These are phyloP conservation scores for Penicillium psychrosexuale DNA, from an alignment of 2,329 filamentous ascomycete species.

Conservation along the genomic window DNA sequence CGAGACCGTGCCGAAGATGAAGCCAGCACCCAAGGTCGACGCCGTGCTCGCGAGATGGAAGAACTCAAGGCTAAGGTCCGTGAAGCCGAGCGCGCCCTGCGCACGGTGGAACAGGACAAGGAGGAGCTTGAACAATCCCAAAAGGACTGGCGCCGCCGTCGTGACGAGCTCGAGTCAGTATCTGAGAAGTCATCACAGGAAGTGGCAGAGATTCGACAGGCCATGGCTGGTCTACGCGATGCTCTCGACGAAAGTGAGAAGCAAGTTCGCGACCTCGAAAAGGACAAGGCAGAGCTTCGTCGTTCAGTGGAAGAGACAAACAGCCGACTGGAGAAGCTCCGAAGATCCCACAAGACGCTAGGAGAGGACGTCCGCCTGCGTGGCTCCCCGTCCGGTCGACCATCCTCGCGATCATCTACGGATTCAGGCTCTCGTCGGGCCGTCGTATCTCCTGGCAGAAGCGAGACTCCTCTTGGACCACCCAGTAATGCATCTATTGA, in stretches of 20 bases:
- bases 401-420: slow-evolving; percentile 58
- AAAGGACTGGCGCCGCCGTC: slow-evolving; percentile 68
- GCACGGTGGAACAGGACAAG: slow-evolving; percentile 67
- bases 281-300: slow-evolving; percentile 72
- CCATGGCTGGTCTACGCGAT: slow-evolving; percentile 73
- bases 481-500: slow-evolving; percentile 45
- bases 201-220: slow-evolving; percentile 68
- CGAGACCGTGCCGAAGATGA: slow-evolving; percentile 91
- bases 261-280: slow-evolving; percentile 78
- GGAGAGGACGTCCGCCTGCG: slow-evolving; percentile 56
- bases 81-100: slow-evolving; percentile 75
- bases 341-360: slow-evolving; percentile 63
- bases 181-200: slow-evolving; percentile 70
- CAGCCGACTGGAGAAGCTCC: slow-evolving; percentile 72
- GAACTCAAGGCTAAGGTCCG: slow-evolving; percentile 75
- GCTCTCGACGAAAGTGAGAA: slow-evolving; percentile 84
- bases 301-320: slow-evolving; percentile 75
- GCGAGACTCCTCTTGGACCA: slow-evolving; percentile 37
- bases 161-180: slow-evolving; percentile 71
- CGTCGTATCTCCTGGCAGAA: slow-evolving; percentile 49
- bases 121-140: slow-evolving; percentile 73
- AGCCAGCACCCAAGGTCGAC: slow-evolving; percentile 70
- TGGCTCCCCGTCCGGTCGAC: slow-evolving; percentile 44
- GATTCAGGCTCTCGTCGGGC: slow-evolving; percentile 50
- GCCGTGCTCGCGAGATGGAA: slow-evolving; percentile 77